These are phyloP conservation scores for Candida endomychidarum DNA, from an alignment of 805 yeast species.

Conservation along the genomic window DNA sequence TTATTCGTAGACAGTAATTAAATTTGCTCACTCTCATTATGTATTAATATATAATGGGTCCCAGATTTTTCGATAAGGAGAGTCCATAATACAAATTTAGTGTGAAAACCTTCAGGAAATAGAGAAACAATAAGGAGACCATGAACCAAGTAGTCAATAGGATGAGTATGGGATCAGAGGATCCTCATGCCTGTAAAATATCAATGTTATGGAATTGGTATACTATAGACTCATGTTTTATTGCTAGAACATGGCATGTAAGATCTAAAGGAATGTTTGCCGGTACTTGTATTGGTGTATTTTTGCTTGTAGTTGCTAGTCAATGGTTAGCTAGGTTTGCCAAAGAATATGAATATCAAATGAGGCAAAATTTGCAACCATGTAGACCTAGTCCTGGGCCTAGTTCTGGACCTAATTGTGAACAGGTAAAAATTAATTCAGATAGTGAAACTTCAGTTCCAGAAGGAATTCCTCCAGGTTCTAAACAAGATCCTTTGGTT, in stretches of 20 bases:
- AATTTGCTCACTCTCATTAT: slow-evolving; percentile 1
- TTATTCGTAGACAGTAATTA: background rate
- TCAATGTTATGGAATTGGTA: slow-evolving; percentile 76
- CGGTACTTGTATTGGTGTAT: slow-evolving; percentile 72
- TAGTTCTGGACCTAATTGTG: too few relatives aligned
- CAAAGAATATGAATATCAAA: slow-evolving; percentile 23
- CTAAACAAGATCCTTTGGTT: slow-evolving; percentile 19
- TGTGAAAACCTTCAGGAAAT: too few relatives aligned
- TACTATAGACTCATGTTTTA: slow-evolving; percentile 64
- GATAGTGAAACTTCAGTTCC: slow-evolving; percentile 1
- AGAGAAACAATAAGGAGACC: too few relatives aligned
- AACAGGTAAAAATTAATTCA: background rate
- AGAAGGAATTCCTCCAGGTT: too few relatives aligned
- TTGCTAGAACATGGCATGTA: slow-evolving; percentile 64
- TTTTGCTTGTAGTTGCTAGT: slow-evolving; percentile 54
- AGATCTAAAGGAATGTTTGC: slow-evolving; percentile 60
- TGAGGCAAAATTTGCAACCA: slow-evolving; percentile 4
- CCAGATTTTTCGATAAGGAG: too few relatives aligned
- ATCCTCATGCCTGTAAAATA: slow-evolving; percentile 25
- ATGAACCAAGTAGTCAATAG: slow-evolving; percentile 3
- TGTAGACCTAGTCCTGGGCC: too few relatives aligned
- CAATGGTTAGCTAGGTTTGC: slow-evolving; percentile 54
- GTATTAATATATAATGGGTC: background rate
- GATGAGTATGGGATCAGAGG: slow-evolving; percentile 5
- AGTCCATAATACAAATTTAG: too few relatives aligned